Evolutionary conservation across 352 stramenopile genomes (phyloP), one percentile per base, ranked within the genome.

Genomic region (Halophytophthora polymorphica): DNA sequence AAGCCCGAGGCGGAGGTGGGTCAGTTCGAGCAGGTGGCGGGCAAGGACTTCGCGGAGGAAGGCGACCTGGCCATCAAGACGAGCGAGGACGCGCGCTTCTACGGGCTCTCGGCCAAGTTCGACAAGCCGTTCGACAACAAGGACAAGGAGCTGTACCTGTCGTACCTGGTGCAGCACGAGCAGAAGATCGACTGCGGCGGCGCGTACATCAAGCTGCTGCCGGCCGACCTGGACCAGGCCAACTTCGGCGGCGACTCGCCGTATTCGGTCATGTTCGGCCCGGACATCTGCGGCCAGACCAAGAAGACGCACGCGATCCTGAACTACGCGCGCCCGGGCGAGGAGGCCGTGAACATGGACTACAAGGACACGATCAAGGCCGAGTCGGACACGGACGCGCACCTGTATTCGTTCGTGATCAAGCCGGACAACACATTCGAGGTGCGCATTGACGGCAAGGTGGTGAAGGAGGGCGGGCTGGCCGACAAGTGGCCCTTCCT

Each of bases 161-260:
- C 98, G 83, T 99, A 98, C 72, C 77, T 96, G 12, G 94, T 99
- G 45, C 98, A 99, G 84, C 96, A 99, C 72, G 97, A 99, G 77
- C 93, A 99, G 75, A 93, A 98, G 53, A 77, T 99, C 36, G 97
- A 99, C 69, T 99, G 97, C 76, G 97, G 97, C 52, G 97, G 97
- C 53, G 97, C 96, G 11, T 99, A 99, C 90, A 98, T 99, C 69
- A 99, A 99, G 77, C 86, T 99, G 42, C 70, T 99, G 36, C 85
- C 93, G 19, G 79, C 72, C n/a, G 79, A 86, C 23, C 87, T 98
- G 54, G 92, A 98, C 65, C 67, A 95, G 58, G 76, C 56, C 22
- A 96, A 81, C 35, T 99, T 99, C 71, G 94, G 91, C 49, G 96
- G 96, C 31, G 96, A 98, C 49, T 95, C 93, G 31, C 76, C 86